Evolutionary conservation across 2,329 filamentous ascomycete genomes (phyloP).

Genomic region (Penicillium sp.): DNA sequence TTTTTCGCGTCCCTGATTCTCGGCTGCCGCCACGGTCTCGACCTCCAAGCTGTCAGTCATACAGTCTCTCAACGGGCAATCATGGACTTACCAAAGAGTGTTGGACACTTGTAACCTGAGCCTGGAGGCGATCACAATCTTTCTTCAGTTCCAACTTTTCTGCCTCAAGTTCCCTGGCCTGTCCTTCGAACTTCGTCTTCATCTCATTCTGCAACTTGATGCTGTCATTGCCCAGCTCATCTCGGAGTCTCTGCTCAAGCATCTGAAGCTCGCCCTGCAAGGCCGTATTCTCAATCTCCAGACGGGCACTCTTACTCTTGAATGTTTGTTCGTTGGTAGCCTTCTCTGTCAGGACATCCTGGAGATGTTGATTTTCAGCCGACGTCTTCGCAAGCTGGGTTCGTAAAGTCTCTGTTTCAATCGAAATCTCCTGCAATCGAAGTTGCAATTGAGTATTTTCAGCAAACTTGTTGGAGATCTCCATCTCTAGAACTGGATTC

Average conservation of each 20-base stretch:
- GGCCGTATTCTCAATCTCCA: conserved; percentile 24
- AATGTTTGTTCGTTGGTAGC: conserved; percentile 14
- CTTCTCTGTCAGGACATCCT: conserved; percentile 21
- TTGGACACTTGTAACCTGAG: conserved; percentile 22
- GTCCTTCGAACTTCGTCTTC: conserved; percentile 30
- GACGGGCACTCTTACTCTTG: conserved; percentile 14
- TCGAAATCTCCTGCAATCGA: conserved; percentile 23
- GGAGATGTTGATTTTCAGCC: conserved; percentile 18
- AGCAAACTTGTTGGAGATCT: conserved; percentile 24
- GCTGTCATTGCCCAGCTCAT: conserved; percentile 34
- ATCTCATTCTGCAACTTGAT: conserved; percentile 27
- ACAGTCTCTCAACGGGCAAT: not conserved
- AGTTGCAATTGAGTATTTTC: conserved; percentile 28
- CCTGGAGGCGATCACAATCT: conserved; percentile 12
- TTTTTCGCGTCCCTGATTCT: conserved; percentile 12
- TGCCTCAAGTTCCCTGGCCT: conserved; percentile 24
- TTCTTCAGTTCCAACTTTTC: conserved; percentile 28
- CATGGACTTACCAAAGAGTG: conserved; percentile 26
- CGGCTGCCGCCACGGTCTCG: conserved; percentile 16
- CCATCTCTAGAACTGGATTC: conserved; percentile 17
- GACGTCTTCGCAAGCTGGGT: conserved; percentile 22
- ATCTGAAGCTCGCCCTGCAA: conserved; percentile 22
- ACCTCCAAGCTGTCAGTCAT: conserved; percentile 20
- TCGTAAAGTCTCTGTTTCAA: conserved; percentile 15
- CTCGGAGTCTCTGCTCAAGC: conserved; percentile 27